Evolutionary conservation across 2,329 filamentous ascomycete species (phyloP).

Genomic region (Aspergillus neoniger): DNA sequence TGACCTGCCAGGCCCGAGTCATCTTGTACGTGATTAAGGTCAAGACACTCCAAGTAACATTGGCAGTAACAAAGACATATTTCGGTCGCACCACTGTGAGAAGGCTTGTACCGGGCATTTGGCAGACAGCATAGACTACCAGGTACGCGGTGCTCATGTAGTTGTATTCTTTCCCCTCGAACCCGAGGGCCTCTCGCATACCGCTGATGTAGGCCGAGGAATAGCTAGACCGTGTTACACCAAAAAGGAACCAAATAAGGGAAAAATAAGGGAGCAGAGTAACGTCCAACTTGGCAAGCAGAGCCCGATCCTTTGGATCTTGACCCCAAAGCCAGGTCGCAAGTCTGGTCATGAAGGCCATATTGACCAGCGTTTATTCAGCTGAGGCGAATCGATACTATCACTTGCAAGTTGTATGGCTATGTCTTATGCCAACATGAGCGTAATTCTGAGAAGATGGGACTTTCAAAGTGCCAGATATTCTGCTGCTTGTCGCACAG

Average conservation of each 20-base stretch:
- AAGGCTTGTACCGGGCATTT: slow-evolving; percentile 49
- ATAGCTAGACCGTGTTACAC: slow-evolving; percentile 49
- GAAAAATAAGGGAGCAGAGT: slow-evolving; percentile 50
- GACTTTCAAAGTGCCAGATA: no score
- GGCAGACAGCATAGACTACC: slow-evolving; percentile 48
- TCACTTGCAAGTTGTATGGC: no score
- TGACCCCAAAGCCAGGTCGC: slow-evolving; percentile 10
- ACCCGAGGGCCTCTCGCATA: slow-evolving; percentile 43
- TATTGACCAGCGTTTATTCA: not conserved
- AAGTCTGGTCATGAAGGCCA: not conserved
- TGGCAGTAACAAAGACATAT: slow-evolving; percentile 48
- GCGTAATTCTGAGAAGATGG: no score
- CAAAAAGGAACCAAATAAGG: slow-evolving; percentile 52
- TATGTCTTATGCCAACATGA: no score
- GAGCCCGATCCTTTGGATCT: slow-evolving; percentile 7
- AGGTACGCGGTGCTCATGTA: slow-evolving; percentile 43
- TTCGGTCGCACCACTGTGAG: slow-evolving; percentile 41
- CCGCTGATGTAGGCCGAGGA: slow-evolving; percentile 48
- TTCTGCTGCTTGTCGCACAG: no score
- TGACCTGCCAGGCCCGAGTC: slow-evolving; percentile 47
- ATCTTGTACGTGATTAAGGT: slow-evolving; percentile 49
- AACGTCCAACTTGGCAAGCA: slow-evolving; percentile 42
- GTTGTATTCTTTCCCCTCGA: slow-evolving; percentile 45
- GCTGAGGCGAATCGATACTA: no score
- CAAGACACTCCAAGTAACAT: slow-evolving; percentile 48